These are phyloP conservation scores for Boletus sp. DNA, from an alignment of 768 basidiomycete genomes.

Conservation along the genomic window DNA sequence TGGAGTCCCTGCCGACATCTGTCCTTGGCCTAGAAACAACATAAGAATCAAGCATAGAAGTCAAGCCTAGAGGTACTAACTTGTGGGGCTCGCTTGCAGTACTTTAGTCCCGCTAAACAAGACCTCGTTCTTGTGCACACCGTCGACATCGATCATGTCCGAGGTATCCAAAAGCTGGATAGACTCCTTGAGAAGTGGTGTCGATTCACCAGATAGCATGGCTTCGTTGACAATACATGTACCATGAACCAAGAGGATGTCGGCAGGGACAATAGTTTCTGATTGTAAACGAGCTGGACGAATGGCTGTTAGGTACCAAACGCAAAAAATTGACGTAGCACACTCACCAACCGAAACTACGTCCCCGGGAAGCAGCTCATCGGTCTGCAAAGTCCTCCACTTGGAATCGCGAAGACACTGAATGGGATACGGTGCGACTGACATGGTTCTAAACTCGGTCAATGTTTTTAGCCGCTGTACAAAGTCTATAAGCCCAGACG, in stretches of 20 bases:
- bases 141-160: conserved; percentile 83
- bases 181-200: conserved; percentile 93
- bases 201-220: conserved; percentile 98
- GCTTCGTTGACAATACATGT: conserved; percentile 98
- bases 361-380: conserved; percentile 90
- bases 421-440: conserved; percentile 86
- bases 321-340: neutral
- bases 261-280: conserved; percentile 90
- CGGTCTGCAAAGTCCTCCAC: conserved; percentile 81
- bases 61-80: conserved; percentile 27
- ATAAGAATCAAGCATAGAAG: neutral
- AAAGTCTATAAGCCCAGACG: neutral
- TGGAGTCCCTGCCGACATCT: conserved; percentile 61
- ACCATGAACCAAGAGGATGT: conserved; percentile 88
- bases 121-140: conserved; percentile 81
- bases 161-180: conserved; percentile 76
- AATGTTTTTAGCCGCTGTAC: conserved; percentile 85
- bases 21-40: conserved; percentile 25
- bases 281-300: conserved; percentile 58
- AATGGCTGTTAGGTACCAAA: conserved; percentile 1
- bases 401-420: conserved; percentile 74
- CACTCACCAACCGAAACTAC: conserved; percentile 75
- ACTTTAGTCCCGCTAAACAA: conserved; percentile 98
- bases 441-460: conserved; percentile 97
- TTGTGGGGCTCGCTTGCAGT: conserved; percentile 64